phyloP scores from a whole-genome alignment of 1,139 yeast species.

The Yamadazyma friedrichii region DNA sequence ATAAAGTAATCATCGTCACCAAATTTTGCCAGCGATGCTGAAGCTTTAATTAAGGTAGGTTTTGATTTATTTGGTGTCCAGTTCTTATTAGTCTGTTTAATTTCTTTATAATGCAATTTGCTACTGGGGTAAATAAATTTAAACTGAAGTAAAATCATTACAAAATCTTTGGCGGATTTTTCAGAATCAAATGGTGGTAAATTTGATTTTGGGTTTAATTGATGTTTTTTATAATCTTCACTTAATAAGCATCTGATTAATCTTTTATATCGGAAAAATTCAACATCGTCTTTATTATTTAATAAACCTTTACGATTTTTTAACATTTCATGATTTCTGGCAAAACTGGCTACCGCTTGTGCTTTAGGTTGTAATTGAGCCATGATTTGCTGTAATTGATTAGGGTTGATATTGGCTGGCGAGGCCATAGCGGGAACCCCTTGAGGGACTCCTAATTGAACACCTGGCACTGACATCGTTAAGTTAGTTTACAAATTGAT shows the following conservation, averaged over 20 bases:
- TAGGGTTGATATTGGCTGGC: conserved; percentile 5
- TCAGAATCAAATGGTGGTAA: conserved; percentile 57
- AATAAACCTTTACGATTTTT: conserved; percentile 81
- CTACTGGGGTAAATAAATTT: conserved; percentile 74
- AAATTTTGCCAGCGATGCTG: conserved; percentile 37
- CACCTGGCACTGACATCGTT: conserved; percentile 17
- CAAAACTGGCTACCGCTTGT: conserved; percentile 63
- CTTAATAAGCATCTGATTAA: conserved; percentile 75
- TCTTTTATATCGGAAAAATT: conserved; percentile 86
- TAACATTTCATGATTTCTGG: conserved; percentile 62
- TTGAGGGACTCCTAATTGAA: conserved; percentile 16
- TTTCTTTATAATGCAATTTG: conserved; percentile 71
- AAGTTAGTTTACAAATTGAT: background rate
- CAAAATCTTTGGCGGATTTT: conserved; percentile 60
- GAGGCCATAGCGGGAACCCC: conserved; percentile 10
- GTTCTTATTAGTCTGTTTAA: conserved; percentile 57
- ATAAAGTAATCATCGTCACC: conserved; percentile 81
- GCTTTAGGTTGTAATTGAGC: conserved; percentile 22
- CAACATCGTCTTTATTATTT: conserved; percentile 63
- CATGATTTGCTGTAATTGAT: conserved; percentile 14
- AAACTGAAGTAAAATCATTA: conserved; percentile 67
- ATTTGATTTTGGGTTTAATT: conserved; percentile 50
- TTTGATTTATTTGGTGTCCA: conserved; percentile 68
- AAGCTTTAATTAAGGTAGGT: conserved; percentile 62
- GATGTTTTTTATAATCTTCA: conserved; percentile 63